Percentiles rank a stretch among this genome's conserved stretches.
Evolutionary conservation across 768 basidiomycete species (phyloP).

Genomic region (Calocera cornea): DNA sequence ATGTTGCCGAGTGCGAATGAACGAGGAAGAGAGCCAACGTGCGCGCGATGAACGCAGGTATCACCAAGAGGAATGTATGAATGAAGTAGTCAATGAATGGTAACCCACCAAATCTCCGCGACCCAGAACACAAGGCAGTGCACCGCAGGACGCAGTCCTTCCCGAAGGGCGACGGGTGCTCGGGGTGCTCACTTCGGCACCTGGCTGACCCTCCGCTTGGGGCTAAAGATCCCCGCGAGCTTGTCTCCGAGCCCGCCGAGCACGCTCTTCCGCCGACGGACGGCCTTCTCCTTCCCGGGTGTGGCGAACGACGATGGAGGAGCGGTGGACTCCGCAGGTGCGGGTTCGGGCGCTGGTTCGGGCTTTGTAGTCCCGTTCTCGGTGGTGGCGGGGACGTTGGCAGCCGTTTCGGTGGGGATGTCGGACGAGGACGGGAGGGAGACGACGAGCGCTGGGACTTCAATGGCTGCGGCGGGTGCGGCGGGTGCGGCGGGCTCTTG

Average conservation of each 20-base stretch:
- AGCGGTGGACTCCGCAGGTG: not conserved
- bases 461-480: not conserved
- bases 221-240: not conserved
- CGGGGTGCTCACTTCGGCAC: not conserved
- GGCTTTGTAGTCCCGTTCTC: not conserved
- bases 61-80: not conserved
- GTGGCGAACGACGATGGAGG: not conserved
- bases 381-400: not conserved
- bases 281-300: not conserved
- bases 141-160: too few species aligned
- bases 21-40: not conserved
- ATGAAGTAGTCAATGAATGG: not conserved
- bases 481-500: not conserved
- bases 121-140: not conserved
- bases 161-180: too few species aligned
- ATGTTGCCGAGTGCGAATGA: not conserved
- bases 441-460: not conserved
- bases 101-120: not conserved
- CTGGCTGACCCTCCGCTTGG: not conserved
- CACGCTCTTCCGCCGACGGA: not conserved
- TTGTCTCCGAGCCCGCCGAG: not conserved
- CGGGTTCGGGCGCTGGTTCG: too few species aligned
- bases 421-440: not conserved
- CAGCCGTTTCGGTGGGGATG: not conserved
- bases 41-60: not conserved